Percentiles rank a stretch among this genome's conserved stretches.
Evolutionary conservation across 2,329 filamentous ascomycete genomes (phyloP).

Genomic region (Arthrobotrys entomopaga): DNA sequence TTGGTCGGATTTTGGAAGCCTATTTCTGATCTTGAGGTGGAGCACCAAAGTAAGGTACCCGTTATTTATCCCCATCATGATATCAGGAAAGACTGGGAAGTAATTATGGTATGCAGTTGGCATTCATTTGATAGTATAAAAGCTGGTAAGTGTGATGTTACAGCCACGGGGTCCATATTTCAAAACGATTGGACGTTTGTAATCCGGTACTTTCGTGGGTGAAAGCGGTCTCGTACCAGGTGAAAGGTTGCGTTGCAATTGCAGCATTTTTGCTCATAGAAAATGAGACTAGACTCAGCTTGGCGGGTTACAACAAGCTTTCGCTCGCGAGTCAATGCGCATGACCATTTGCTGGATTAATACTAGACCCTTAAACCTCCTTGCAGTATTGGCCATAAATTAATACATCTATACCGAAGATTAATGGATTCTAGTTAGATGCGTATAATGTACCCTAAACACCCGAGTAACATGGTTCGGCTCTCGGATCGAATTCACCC

Average conservation of each 20-base stretch:
- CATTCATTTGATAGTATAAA: too few species aligned
- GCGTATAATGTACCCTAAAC: slow-evolving; percentile 14
- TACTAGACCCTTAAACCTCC: background rate
- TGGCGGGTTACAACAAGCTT: background rate
- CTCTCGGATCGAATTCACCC: slow-evolving; percentile 30
- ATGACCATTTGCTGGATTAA: too few species aligned
- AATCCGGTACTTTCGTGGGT: too few species aligned
- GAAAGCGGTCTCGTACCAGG: too few species aligned
- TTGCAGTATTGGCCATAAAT: background rate
- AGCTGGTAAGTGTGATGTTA: too few species aligned
- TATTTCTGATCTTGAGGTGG: background rate
- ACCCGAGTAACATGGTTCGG: slow-evolving; percentile 6
- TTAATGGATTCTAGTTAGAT: slow-evolving; percentile 13
- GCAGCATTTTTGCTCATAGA: too few species aligned
- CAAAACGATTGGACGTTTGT: too few species aligned
- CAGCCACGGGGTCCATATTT: too few species aligned
- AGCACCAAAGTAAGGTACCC: slow-evolving; percentile 3
- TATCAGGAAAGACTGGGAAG: background rate
- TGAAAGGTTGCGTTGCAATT: too few species aligned
- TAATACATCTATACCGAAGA: background rate
- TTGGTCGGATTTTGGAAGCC: slow-evolving; percentile 6
- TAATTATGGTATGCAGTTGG: background rate
- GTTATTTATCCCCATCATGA: background rate
- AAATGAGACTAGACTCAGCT: too few species aligned
- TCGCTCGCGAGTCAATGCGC: background rate